A percentile compares a stretch with the other conserved stretches of the same genome.
Evolutionary conservation across 2,329 filamentous ascomycete species (phyloP).

Genomic region (Hypomyces rosellus): DNA sequence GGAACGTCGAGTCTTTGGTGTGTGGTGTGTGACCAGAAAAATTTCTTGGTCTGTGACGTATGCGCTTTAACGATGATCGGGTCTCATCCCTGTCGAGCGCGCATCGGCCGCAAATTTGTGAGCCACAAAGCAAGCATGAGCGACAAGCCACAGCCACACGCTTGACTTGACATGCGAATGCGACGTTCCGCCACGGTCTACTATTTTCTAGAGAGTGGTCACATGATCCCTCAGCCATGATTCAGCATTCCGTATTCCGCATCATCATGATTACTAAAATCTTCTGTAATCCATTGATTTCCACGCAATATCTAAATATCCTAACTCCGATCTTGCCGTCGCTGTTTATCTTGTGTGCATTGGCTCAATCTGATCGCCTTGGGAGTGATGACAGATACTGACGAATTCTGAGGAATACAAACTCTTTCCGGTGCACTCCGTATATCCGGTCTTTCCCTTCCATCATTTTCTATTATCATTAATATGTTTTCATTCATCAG

Average conservation of each 20-base stretch:
- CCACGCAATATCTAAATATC: too few species aligned
- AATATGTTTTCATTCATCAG: slow-evolving; percentile 1
- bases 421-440: neutral
- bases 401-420: too few species aligned
- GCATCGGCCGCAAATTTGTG: neutral
- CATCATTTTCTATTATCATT: neutral
- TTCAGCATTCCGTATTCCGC: neutral
- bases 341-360: too few species aligned
- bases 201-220: neutral
- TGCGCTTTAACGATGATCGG: slow-evolving; percentile 14
- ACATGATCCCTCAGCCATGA: slow-evolving; percentile 4
- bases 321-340: too few species aligned
- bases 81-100: slow-evolving; percentile 16
- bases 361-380: too few species aligned
- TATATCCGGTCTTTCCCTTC: neutral
- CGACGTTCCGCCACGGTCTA: neutral
- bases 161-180: neutral
- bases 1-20: too few species aligned
- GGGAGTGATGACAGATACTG: too few species aligned
- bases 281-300: too few species aligned
- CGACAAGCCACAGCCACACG: slow-evolving; percentile 14
- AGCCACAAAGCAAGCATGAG: slow-evolving; percentile 5
- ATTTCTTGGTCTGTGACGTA: slow-evolving; percentile 4
- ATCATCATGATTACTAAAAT: slow-evolving; percentile 2
- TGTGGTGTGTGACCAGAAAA: too few species aligned